A percentile compares a stretch with the other conserved stretches of the same genome.
Conservation (phyloP, 768 basidiomycete genomes). For the Hericium alpestre region DNA sequence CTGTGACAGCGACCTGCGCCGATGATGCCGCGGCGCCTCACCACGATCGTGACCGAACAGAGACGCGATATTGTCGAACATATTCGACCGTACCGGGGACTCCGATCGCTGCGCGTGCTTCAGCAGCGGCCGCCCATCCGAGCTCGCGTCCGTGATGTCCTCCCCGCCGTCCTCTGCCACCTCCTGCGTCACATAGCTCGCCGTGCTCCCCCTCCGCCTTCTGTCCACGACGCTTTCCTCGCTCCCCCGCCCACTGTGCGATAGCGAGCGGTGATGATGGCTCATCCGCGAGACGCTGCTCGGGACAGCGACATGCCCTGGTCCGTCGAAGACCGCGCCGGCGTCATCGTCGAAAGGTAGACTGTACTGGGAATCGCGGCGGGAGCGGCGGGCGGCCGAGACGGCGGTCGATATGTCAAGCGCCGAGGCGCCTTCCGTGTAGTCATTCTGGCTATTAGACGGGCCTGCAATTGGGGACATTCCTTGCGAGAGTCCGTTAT, state of each 20-base stretch:
- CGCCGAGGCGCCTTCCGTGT: conserved; percentile 78
- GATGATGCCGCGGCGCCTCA: conserved; percentile 27
- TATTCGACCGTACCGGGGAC: conserved; percentile 24
- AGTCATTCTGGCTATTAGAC: conserved; percentile 35
- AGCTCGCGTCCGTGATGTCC: conserved; percentile 4
- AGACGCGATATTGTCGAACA: conserved; percentile 57
- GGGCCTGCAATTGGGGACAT: conserved; percentile 1
- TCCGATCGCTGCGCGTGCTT: conserved; percentile 13
- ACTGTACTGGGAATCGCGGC: conserved; percentile 61
- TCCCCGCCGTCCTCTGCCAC: conserved; percentile 11
- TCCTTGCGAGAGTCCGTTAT: not conserved
- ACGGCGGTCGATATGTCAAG: conserved; percentile 60
- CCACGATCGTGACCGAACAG: conserved; percentile 38
- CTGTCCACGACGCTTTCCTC: conserved; percentile 10
- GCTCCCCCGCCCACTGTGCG: conserved; percentile 43
- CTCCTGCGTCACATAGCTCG: conserved; percentile 4
- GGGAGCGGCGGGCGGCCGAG: conserved; percentile 37
- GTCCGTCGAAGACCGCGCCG: conserved; percentile 70
- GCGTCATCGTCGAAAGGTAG: conserved; percentile 49
- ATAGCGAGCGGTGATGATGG: conserved; percentile 15
- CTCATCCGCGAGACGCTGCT: conserved; percentile 73
- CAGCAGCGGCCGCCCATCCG: not conserved
- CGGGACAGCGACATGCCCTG: conserved; percentile 51
- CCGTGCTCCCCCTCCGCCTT: conserved; percentile 6
- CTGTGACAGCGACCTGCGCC: conserved; percentile 43